Conservation (phyloP, 345 rosid species). For the Eucalyptus cladocalyx region DNA sequence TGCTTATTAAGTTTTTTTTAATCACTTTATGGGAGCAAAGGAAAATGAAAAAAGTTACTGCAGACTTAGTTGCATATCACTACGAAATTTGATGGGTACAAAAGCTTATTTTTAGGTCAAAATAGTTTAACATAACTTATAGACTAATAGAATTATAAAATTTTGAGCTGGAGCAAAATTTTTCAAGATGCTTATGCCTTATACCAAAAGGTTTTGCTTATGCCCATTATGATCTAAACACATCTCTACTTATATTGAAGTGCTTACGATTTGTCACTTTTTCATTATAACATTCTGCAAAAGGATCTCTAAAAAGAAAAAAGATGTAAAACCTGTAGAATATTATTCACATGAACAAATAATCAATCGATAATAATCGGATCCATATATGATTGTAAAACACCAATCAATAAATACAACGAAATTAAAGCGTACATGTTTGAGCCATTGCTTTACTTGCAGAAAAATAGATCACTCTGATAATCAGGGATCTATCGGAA, state of each 20-base stretch:
- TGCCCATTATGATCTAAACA: neutral
- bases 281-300: neutral
- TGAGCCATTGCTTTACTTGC: too few species aligned
- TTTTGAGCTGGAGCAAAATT: neutral
- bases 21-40: neutral
- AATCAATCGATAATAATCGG: too few species aligned
- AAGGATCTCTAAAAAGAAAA: neutral
- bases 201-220: neutral
- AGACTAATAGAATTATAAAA: neutral
- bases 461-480: too few species aligned
- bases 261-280: neutral
- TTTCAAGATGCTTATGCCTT: neutral
- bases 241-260: neutral
- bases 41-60: neutral
- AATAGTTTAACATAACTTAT: neutral
- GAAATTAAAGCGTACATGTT: too few species aligned
- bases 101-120: neutral
- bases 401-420: too few species aligned
- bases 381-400: too few species aligned
- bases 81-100: neutral
- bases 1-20: neutral
- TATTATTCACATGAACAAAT: too few species aligned
- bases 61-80: neutral
- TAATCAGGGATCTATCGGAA: too few species aligned
- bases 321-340: neutral